Conservation (phyloP, 805 yeast genomes). For the Blastobotrys robertii region DNA sequence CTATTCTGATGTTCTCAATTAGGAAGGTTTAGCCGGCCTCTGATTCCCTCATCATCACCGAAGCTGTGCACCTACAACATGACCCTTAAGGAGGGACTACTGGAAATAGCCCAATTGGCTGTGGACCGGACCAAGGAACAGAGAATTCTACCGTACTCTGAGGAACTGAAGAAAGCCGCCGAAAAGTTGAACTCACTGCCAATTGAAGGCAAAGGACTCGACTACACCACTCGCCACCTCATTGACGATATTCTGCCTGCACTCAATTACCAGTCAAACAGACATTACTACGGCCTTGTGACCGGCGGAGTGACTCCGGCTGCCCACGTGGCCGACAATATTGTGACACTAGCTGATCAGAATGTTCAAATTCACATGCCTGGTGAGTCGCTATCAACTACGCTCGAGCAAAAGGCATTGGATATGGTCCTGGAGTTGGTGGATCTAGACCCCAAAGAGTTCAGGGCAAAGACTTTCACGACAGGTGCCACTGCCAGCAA, state of each 20-base stretch:
- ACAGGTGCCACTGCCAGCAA: constrained; percentile 22
- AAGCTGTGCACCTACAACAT: no score
- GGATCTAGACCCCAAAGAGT: constrained; percentile 6
- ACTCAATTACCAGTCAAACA: constrained; percentile 11
- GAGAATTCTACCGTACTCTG: neutral
- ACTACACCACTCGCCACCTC: neutral
- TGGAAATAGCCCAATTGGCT: neutral
- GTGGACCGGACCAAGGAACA: neutral
- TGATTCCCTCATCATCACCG: no score
- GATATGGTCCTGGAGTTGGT: constrained; percentile 13
- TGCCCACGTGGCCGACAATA: constrained; percentile 16
- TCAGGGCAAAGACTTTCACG: constrained; percentile 14
- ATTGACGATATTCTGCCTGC: constrained; percentile 11
- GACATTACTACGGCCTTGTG: constrained; percentile 19
- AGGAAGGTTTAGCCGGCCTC: no score
- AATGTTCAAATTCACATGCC: constrained; percentile 10
- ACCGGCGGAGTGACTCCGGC: constrained; percentile 21
- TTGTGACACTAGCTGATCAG: constrained; percentile 13
- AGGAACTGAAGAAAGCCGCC: no score
- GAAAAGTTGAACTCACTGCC: neutral
- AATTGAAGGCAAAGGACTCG: neutral
- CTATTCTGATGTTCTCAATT: no score
- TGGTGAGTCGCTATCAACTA: constrained; percentile 8
- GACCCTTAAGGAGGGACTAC: neutral
- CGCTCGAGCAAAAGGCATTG: constrained; percentile 10